Base-by-base conservation (phyloP, 1,284 basidiomycete species). In the Moesziomyces globuligerus region DNA sequence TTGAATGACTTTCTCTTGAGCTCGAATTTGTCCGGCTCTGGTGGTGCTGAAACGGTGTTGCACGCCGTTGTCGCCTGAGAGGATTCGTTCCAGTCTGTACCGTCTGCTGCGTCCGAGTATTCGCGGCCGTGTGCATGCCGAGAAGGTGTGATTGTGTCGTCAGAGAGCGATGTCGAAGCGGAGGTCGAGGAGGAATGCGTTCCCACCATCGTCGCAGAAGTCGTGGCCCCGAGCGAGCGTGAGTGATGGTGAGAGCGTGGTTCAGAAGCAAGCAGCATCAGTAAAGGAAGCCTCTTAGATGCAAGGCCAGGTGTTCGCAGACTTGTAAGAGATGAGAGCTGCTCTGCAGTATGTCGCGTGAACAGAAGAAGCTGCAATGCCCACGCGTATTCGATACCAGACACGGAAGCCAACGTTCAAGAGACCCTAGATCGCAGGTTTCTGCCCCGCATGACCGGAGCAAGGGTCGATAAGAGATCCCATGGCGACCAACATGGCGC, bases 101-200 rank as follows among this genome's bases (percentile, higher is more conserved):
- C 32, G 32, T 17, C 32, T 17, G 48, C 42, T 36, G 28, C 32
- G 15, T 18, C 29, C 23, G 48, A 32, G 4, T n/a, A 3, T 37
- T 43, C 48, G 41, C 24, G 43, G 17, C 15, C 20, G 21, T 13
- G 37, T 9, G 32, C 11, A 10, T 28, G 20, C 20, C 32, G 32
- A 34, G 20, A 21, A 17, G 51, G 43, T 4, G 49, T 25, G 18
- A 28, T 37, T 7, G 43, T 46, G 26, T 34, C 36, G 20, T 40
- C 43, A 36, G 51, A 46, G 15, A 37, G 38, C 21, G 43, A 53
- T 9, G 51, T 46, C 21, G 37, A 44, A 11, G 34, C n/a, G n/a
- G 34, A 51, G 34, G 21, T n/a, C 8, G 51, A 41, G 37, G 32
- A 46, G n/a, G 26, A 26, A 15, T 18, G 40, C 24, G 42, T 18